Percentiles rank a stretch among this genome's conserved stretches.
These are phyloP conservation scores for Pycnococcus provasolii DNA, from an alignment of 139 green algal species.

Conservation along the genomic window DNA sequence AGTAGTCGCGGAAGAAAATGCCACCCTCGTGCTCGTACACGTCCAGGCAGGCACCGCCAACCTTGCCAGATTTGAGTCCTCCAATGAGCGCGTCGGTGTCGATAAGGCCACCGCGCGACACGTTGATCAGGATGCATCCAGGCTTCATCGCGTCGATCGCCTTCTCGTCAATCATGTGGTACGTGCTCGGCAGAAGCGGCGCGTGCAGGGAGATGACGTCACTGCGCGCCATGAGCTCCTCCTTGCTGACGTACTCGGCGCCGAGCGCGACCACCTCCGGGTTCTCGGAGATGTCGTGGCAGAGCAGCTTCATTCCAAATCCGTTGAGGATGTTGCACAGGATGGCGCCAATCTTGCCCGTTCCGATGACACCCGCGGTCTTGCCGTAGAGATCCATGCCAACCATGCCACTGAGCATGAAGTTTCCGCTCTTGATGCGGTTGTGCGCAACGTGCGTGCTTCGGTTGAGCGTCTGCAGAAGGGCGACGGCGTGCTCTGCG, in stretches of 20 bases:
- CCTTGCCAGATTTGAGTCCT: slow-evolving; percentile 41
- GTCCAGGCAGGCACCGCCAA: slow-evolving; percentile 47
- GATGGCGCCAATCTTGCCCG: slow-evolving; percentile 58
- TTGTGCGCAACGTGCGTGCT: slow-evolving; percentile 43
- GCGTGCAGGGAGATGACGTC: slow-evolving; percentile 57
- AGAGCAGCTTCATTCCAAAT: slow-evolving; percentile 50
- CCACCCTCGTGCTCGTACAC: slow-evolving; percentile 48
- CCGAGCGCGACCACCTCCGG: slow-evolving; percentile 38
- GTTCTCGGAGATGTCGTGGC: slow-evolving; percentile 44
- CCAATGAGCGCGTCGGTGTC: slow-evolving; percentile 52
- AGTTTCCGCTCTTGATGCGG: slow-evolving; percentile 54
- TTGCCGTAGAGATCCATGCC: slow-evolving; percentile 55
- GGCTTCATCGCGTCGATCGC: slow-evolving; percentile 51
- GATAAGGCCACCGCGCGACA: slow-evolving; percentile 54
- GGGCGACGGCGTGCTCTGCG: slow-evolving; percentile 59
- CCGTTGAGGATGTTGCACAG: slow-evolving; percentile 26
- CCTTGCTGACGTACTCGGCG: slow-evolving; percentile 42
- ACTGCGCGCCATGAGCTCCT: slow-evolving; percentile 40
- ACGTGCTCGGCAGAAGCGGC: slow-evolving; percentile 52
- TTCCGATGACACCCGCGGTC: slow-evolving; percentile 65
- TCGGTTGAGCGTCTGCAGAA: slow-evolving; percentile 54
- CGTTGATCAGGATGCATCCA: slow-evolving; percentile 57
- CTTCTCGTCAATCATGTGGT: slow-evolving; percentile 57
- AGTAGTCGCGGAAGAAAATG: slow-evolving; percentile 30
- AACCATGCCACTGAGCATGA: slow-evolving; percentile 59